Evolutionary conservation across 305 asterid genomes (phyloP).

Genomic region (Galium porrigens): DNA sequence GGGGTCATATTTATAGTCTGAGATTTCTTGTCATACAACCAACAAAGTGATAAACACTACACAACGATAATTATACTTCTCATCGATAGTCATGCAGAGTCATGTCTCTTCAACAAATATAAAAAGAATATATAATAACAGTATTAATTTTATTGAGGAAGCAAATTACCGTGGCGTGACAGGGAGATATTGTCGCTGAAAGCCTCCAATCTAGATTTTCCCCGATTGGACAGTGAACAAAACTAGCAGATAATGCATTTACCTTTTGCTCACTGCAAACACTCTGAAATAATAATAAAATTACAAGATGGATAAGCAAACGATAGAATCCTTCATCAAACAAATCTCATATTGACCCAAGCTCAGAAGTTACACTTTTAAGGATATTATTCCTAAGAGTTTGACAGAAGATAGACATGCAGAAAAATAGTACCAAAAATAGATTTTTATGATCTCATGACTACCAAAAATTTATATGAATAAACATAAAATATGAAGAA

Average conservation of each 20-base stretch:
- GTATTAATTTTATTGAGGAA: conserved; percentile 1
- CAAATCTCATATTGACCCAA: neutral
- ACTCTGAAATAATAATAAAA: conserved; percentile 52
- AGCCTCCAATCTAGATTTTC: conserved; percentile 95
- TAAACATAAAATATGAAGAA: neutral
- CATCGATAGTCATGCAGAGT: neutral
- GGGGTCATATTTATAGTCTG: neutral
- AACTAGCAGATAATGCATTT: conserved; percentile 90
- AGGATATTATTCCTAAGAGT: neutral
- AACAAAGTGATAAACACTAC: neutral
- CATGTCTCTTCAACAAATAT: neutral
- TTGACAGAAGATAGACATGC: neutral
- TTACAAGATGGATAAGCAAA: conserved; percentile 17
- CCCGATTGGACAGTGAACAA: conserved; percentile 73
- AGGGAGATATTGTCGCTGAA: conserved; percentile 86
- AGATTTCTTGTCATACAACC: neutral
- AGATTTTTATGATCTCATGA: neutral
- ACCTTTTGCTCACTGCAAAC: conserved; percentile 76
- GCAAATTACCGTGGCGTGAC: conserved; percentile 71
- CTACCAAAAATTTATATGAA: neutral
- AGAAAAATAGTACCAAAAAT: too few relatives aligned
- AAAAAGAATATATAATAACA: neutral
- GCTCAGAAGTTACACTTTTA: neutral
- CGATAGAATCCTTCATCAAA: neutral
- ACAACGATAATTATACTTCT: neutral